Percentiles rank a stretch among this genome's conserved stretches.
phyloP scores from a whole-genome alignment of 768 basidiomycete species.

The Mycena amicta region DNA sequence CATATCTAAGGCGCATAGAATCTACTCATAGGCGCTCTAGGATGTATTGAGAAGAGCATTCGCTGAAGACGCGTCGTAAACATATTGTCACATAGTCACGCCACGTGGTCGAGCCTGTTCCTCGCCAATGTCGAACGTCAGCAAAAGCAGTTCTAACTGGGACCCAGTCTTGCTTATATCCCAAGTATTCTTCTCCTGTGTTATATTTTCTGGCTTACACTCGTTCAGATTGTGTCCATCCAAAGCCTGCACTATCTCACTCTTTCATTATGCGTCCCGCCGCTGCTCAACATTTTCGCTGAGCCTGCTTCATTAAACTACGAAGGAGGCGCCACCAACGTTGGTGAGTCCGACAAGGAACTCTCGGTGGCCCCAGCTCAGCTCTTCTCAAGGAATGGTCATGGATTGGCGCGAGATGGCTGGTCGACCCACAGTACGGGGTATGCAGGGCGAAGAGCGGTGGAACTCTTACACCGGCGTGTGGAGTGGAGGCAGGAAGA shows the following conservation, averaged over 20 bases:
- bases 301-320: conserved; percentile 68
- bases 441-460: conserved; percentile 60
- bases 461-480: conserved; percentile 73
- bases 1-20: not conserved
- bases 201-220: not conserved
- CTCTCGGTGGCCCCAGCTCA: not conserved
- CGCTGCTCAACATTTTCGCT: conserved; percentile 74
- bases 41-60: no score
- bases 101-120: not conserved
- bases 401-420: conserved; percentile 99
- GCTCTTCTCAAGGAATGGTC: conserved; percentile 65
- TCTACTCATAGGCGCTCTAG: not conserved
- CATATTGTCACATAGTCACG: not conserved
- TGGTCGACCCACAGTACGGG: conserved; percentile 74
- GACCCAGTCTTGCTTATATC: conserved; percentile 88
- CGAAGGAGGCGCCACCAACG: conserved; percentile 79
- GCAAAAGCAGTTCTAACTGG: conserved; percentile 60
- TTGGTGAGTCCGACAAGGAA: conserved; percentile 50
- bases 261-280: conserved; percentile 79
- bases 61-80: not conserved
- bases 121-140: conserved; percentile 28
- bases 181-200: conserved; percentile 50
- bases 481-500: conserved; percentile 79
- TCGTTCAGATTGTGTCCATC: conserved; percentile 92
- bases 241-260: conserved; percentile 95